These are phyloP conservation scores for Didymella arachidicola DNA, from an alignment of 2,329 filamentous ascomycete genomes.

Conservation along the genomic window DNA sequence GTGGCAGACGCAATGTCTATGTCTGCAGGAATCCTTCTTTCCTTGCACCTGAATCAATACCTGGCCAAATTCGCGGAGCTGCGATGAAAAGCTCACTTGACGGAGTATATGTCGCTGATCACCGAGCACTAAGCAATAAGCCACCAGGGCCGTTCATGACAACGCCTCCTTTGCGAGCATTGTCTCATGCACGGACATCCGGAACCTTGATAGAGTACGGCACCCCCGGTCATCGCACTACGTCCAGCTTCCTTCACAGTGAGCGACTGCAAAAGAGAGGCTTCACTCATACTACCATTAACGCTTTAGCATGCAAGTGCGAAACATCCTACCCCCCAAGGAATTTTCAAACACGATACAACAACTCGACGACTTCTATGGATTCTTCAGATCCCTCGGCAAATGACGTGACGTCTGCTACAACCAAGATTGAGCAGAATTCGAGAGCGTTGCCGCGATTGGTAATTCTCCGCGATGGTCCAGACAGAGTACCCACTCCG, in stretches of 20 bases:
- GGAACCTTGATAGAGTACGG: background rate
- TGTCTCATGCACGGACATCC: background rate
- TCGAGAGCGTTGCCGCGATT: background rate
- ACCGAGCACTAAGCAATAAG: background rate
- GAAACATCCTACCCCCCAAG: background rate
- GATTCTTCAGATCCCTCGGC: background rate
- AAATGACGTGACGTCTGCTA: no score
- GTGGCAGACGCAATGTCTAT: background rate
- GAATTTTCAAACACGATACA: background rate
- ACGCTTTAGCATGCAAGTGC: slow-evolving; percentile 1
- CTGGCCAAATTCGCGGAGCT: background rate
- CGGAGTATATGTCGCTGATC: background rate
- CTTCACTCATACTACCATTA: background rate
- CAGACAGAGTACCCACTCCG: background rate
- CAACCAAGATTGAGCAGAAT: background rate
- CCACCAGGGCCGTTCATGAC: background rate
- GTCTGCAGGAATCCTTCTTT: background rate
- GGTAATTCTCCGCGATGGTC: background rate
- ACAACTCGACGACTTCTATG: background rate
- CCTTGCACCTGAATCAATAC: no score
- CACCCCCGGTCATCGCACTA: background rate
- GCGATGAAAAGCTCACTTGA: background rate
- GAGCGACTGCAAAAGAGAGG: background rate
- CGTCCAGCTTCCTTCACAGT: background rate
- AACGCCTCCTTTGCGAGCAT: slow-evolving; percentile 1